These are phyloP conservation scores for Pythium plurisporium DNA, from an alignment of 352 stramenopile species.

Conservation along the genomic window DNA sequence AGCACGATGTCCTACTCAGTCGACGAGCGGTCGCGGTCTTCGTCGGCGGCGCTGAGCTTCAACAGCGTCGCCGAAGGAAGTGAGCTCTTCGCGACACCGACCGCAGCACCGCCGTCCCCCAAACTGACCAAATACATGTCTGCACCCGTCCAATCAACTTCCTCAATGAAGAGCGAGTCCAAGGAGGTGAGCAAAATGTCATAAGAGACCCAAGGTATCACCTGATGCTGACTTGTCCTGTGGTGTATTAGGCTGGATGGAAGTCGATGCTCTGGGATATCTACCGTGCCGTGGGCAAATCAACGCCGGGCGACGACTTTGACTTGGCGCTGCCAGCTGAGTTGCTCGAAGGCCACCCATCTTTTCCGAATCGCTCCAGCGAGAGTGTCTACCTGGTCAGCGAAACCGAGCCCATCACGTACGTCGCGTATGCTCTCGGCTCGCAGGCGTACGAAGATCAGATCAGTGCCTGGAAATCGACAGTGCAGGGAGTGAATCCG, in stretches of 20 bases:
- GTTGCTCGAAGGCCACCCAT: slow-evolving; percentile 78
- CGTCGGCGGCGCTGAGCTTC: slow-evolving; percentile 7
- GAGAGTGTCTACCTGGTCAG: slow-evolving; percentile 90
- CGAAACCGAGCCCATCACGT: slow-evolving; percentile 91
- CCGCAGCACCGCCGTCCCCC: not conserved
- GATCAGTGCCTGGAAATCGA: slow-evolving; percentile 56
- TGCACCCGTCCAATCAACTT: not conserved
- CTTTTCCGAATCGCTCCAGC: slow-evolving; percentile 85
- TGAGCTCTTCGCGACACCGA: not conserved
- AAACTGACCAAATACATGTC: slow-evolving; percentile 5
- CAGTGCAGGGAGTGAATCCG: too few relatives aligned
- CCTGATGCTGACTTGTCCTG: not conserved
- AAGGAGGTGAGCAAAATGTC: slow-evolving; percentile 15
- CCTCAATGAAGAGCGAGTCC: slow-evolving; percentile 13
- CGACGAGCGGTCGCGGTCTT: slow-evolving; percentile 8
- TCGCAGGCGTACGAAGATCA: slow-evolving; percentile 87
- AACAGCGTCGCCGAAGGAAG: slow-evolving; percentile 1
- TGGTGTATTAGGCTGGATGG: slow-evolving; percentile 29
- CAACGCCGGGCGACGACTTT: slow-evolving; percentile 63
- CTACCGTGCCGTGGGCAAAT: slow-evolving; percentile 55
- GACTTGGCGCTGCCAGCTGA: slow-evolving; percentile 59
- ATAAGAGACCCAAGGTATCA: not conserved
- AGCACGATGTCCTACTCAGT: not conserved
- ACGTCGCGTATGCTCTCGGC: slow-evolving; percentile 93
- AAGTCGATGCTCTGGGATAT: slow-evolving; percentile 65